A percentile compares a stretch with the other conserved stretches of the same genome.
Evolutionary conservation across 768 basidiomycete genomes (phyloP).

Genomic region (Mycena rebaudengoi): DNA sequence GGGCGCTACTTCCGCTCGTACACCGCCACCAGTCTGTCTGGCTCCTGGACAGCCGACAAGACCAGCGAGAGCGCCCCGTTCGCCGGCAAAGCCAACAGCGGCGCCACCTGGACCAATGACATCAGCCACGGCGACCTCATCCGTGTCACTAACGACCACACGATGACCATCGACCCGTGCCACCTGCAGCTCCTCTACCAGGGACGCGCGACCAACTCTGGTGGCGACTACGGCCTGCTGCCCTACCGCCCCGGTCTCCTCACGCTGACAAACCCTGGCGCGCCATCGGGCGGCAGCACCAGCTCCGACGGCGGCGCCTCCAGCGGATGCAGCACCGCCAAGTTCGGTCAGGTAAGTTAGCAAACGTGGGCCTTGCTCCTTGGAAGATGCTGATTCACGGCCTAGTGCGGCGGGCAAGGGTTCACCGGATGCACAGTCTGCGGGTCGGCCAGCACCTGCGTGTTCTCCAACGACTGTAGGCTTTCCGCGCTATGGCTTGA

Average conservation of each 20-base stretch:
- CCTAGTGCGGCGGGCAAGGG: slow-evolving; percentile 15
- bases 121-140: neutral
- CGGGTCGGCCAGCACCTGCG: slow-evolving; percentile 8
- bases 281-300: slow-evolving; percentile 1
- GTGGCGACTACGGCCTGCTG: neutral
- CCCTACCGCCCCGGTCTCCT: neutral
- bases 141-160: neutral
- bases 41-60: neutral
- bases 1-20: neutral
- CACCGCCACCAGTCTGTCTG: neutral
- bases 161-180: neutral
- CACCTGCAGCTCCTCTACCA: neutral
- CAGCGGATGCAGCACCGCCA: slow-evolving; percentile 11
- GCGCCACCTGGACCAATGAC: neutral
- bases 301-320: neutral
- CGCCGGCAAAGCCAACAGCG: neutral
- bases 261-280: neutral
- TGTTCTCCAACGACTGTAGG: slow-evolving; percentile 9
- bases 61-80: neutral
- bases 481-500: neutral
- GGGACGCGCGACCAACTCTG: neutral
- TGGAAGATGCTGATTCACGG: slow-evolving; percentile 5
- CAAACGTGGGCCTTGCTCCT: slow-evolving; percentile 2
- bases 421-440: slow-evolving; percentile 17
- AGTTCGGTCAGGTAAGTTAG: slow-evolving; percentile 15